Evolutionary conservation across 2,329 filamentous ascomycete species (phyloP), one percentile per base, ranked within the genome.

Genomic region (Bisporella sp.): DNA sequence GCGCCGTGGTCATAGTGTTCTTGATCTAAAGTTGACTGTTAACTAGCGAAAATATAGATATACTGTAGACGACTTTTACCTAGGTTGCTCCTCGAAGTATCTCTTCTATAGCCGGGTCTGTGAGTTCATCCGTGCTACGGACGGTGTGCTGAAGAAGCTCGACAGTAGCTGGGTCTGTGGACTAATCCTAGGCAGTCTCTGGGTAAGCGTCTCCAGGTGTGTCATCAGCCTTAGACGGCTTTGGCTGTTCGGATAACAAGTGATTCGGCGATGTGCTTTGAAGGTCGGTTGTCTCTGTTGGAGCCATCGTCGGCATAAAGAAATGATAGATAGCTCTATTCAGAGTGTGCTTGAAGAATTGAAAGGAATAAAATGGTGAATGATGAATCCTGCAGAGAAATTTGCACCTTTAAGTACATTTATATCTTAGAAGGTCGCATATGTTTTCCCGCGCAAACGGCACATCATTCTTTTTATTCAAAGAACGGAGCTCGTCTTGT

Each of bases 51-150:
- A 12, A 9, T 31, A 13, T 13, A 6, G 13, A 43, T 21, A 28
- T 43, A n/a, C 5, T 37, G 40, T 30, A 47, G 46, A 31, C 5
- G 31, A n/a, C 31, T 12, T 12, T 47, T 47, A 47, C 33, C 33
- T 47, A 32, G 6, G 13, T 7, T 41, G 2, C 32, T 43, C 21
- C 21, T 21, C 30, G 46, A 54, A 54, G 42, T 46, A 32, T 30
- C 40, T 49, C 42, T 12, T 54, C 46, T 29, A 29, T 51, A 45
- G 42, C 35, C 49, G 48, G 37, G 46, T 51, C 49, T 54, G 46
- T 54, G 35, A 37, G 35, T n/a, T 37, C 35, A 37, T 37, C n/a
- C 35, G 35, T n/a, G 8, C n/a, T 37, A 21, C 21, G 21, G 21
- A 21, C 21, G 21, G 21, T 21, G 21, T 21, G 21, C 35, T 37